These are phyloP conservation scores for Zoysia matrella DNA, from an alignment of 202 grass and related monocot genomes.

Conservation along the genomic window DNA sequence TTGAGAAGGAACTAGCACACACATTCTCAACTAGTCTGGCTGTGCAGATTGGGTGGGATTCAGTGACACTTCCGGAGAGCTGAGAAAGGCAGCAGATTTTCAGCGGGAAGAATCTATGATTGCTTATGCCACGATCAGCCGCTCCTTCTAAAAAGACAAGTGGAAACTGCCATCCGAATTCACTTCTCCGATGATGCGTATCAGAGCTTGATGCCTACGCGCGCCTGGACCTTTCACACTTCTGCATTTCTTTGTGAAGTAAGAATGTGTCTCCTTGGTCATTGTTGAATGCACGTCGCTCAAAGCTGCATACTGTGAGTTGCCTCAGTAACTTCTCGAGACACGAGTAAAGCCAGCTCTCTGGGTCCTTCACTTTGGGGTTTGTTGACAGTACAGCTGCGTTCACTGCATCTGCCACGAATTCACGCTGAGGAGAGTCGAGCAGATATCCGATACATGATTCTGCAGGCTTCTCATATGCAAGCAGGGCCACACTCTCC, in stretches of 20 bases:
- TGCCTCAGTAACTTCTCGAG: no score
- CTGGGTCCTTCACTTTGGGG: no score
- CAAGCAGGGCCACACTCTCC: slow-evolving; percentile 77
- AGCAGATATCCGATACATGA: no score
- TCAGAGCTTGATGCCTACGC: slow-evolving; percentile 28
- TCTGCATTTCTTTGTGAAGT: slow-evolving; percentile 80
- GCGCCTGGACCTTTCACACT: slow-evolving; percentile 35
- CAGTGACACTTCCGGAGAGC: slow-evolving; percentile 29
- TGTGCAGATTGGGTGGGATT: not conserved
- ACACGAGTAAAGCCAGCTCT: no score
- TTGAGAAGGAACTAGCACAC: not conserved
- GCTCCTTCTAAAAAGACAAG: not conserved
- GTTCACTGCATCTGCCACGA: no score
- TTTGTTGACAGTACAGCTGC: no score
- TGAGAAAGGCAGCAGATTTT: slow-evolving; percentile 26
- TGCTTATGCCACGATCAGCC: not conserved
- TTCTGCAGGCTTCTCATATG: slow-evolving; percentile 62
- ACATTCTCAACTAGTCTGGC: not conserved
- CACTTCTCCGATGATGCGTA: not conserved
- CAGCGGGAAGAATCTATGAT: slow-evolving; percentile 28
- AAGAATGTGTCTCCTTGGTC: slow-evolving; percentile 45
- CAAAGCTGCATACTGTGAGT: no score
- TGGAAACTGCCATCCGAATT: slow-evolving; percentile 51
- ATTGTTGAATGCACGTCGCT: no score
- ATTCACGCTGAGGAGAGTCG: no score